phyloP scores from a whole-genome alignment of 2,329 filamentous ascomycete genomes.

The Bipolaris oryzae region DNA sequence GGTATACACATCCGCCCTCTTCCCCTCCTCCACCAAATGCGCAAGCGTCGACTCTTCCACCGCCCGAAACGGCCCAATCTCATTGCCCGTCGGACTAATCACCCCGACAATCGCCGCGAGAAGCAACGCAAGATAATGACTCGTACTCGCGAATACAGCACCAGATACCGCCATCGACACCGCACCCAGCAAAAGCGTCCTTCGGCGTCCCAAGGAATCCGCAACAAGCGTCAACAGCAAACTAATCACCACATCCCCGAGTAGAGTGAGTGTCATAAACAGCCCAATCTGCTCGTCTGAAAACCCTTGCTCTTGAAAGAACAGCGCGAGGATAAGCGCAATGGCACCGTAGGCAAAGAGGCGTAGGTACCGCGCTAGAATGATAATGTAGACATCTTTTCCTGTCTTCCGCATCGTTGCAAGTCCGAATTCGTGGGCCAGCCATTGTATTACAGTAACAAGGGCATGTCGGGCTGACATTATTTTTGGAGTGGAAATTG shows the following conservation, averaged over 20 bases:
- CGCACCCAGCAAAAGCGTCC: constrained; percentile 43
- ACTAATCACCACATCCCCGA: constrained; percentile 47
- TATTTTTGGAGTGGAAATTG: too few relatives aligned
- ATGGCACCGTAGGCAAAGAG: constrained; percentile 47
- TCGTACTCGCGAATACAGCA: constrained; percentile 42
- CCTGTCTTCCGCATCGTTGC: constrained; percentile 34
- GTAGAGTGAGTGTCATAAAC: constrained; percentile 50
- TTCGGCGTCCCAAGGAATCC: constrained; percentile 43
- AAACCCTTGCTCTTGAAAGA: constrained; percentile 44
- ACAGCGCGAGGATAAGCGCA: constrained; percentile 46
- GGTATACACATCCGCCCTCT: constrained; percentile 46
- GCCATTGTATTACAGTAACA: constrained; percentile 25
- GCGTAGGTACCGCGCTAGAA: constrained; percentile 45
- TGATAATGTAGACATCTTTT: constrained; percentile 44
- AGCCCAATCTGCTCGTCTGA: constrained; percentile 47
- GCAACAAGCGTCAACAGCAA: constrained; percentile 48
- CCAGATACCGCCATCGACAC: constrained; percentile 45
- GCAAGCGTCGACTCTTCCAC: constrained; percentile 49
- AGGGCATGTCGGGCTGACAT: constrained; percentile 23
- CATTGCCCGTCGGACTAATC: constrained; percentile 48
- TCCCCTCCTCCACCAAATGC: constrained; percentile 38
- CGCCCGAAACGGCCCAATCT: constrained; percentile 51
- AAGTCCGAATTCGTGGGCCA: constrained; percentile 39
- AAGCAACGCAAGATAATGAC: constrained; percentile 41
- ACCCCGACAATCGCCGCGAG: constrained; percentile 47